Evolutionary conservation across 768 basidiomycete genomes (phyloP).

Genomic region (Boletales sp.): DNA sequence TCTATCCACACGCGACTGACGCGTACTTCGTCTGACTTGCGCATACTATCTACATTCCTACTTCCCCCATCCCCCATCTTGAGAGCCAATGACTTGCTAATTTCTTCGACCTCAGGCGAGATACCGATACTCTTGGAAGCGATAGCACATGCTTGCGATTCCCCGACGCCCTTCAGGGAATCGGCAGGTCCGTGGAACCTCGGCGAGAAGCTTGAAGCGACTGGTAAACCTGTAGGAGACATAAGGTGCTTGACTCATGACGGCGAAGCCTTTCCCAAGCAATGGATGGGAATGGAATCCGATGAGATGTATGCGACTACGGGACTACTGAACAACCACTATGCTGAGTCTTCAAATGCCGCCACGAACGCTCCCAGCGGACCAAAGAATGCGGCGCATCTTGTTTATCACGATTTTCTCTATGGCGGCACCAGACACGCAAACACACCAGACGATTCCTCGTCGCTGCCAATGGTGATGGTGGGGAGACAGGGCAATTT

Average conservation of each 20-base stretch:
- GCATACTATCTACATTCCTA: constrained; percentile 33
- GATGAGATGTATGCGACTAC: background rate
- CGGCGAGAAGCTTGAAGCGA: constrained; percentile 3
- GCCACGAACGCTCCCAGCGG: background rate
- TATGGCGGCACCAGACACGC: background rate
- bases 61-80: constrained; percentile 46
- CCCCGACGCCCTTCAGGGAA: background rate
- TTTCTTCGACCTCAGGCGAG: constrained; percentile 41
- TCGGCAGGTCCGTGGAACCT: constrained; percentile 2
- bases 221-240: background rate
- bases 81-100: constrained; percentile 34
- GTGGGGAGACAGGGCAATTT: constrained; percentile 2
- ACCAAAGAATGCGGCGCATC: background rate
- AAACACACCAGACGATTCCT: background rate
- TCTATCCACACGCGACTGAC: constrained; percentile 27
- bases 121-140: constrained; percentile 49
- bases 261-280: background rate
- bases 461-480: background rate
- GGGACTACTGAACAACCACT: background rate
- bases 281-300: constrained; percentile 3
- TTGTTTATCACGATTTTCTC: background rate
- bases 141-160: constrained; percentile 6
- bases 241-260: background rate
- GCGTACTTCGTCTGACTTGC: constrained; percentile 41
- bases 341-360: constrained; percentile 1